Evolutionary conservation across 2,329 filamentous ascomycete species (phyloP), one percentile per base, ranked within the genome.

Genomic region (Venturia pyrina): DNA sequence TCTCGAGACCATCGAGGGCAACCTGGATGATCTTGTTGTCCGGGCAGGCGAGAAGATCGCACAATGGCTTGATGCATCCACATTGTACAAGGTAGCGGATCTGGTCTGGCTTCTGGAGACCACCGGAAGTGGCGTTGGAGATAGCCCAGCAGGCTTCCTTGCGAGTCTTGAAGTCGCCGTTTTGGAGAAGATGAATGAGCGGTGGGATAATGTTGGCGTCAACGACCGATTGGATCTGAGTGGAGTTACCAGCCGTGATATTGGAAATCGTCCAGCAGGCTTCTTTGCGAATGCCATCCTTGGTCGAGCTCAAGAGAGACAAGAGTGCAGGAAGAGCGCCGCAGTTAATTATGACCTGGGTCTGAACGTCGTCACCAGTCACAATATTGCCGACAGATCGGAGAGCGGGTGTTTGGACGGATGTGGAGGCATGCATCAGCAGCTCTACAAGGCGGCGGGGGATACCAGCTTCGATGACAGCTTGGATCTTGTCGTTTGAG

Each of bases 11-110:
- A 74, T 99, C 95, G 62, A 99, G 86, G 69, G 95, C 95, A 70
- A 99, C 95, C 79, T 99, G 95, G 73, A 99, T 99, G 76, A 99
- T 99, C 86, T 99, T 99, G 82, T 99, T 99, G 79, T 99, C 95
- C 40, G 96, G 96, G 83, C 95, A 99, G 48, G 87, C 87, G 66
- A 99, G 87, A 34, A 99, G 86, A 74, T 99, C 95, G 78, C 95
- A 99, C 43, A 99, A 85, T 4, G 95, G 95, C 81, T 93, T 96
- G 81, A 99, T 98, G 82, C 93, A 97, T 70, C 95, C 95, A 79
- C 95, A 90, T 44, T 87, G 80, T 41, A 99, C 95, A 56, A 99
- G 85, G 77, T 96, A 98, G 71, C 95, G 88, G 73, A 99, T 99
- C 82, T 99, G 95, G 67, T 98, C 95, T 1, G 95, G 95, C 85